These are phyloP conservation scores for Aspergillus quadricinctus DNA, from an alignment of 2,329 filamentous ascomycete genomes.

Conservation along the genomic window DNA sequence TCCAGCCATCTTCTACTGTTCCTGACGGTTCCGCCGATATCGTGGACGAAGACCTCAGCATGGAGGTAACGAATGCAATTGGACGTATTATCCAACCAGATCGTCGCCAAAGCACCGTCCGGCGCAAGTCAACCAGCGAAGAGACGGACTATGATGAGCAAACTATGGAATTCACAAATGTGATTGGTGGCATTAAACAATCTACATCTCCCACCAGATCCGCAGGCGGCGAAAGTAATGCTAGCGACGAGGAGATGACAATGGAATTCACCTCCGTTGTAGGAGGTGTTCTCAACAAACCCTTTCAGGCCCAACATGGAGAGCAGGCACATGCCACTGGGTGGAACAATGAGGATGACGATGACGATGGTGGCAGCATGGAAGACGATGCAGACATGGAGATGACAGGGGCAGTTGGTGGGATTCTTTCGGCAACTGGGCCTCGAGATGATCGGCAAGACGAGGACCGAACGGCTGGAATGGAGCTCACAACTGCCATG, in stretches of 20 bases:
- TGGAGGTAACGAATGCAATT: conserved; percentile 85
- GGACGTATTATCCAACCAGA: conserved; percentile 64
- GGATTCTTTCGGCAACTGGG: conserved; percentile 39
- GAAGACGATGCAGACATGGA: conserved; percentile 53
- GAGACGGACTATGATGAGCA: conserved; percentile 46
- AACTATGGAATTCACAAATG: conserved; percentile 46
- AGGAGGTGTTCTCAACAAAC: conserved; percentile 37
- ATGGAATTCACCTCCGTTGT: conserved; percentile 47
- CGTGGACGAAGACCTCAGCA: conserved; percentile 70
- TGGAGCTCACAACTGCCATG: conserved; percentile 64
- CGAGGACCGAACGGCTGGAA: conserved; percentile 52
- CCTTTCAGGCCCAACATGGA: conserved; percentile 2
- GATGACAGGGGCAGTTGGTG: conserved; percentile 49
- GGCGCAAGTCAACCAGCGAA: conserved; percentile 40
- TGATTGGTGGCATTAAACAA: conserved; percentile 38
- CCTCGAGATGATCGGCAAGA: conserved; percentile 35
- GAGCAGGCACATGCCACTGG: conserved; percentile 18
- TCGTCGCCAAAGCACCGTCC: conserved; percentile 32
- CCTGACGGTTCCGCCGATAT: conserved; percentile 34
- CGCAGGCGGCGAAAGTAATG: conserved; percentile 24
- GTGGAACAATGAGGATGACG: conserved; percentile 20
- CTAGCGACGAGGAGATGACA: conserved; percentile 43
- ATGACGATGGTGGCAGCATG: conserved; percentile 22
- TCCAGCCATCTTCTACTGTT: conserved; percentile 4
- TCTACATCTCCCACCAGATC: conserved; percentile 24